Evolutionary conservation across 352 stramenopile species (phyloP), one percentile per base, ranked within the genome.

Genomic region (Aphanomyces astaci): DNA sequence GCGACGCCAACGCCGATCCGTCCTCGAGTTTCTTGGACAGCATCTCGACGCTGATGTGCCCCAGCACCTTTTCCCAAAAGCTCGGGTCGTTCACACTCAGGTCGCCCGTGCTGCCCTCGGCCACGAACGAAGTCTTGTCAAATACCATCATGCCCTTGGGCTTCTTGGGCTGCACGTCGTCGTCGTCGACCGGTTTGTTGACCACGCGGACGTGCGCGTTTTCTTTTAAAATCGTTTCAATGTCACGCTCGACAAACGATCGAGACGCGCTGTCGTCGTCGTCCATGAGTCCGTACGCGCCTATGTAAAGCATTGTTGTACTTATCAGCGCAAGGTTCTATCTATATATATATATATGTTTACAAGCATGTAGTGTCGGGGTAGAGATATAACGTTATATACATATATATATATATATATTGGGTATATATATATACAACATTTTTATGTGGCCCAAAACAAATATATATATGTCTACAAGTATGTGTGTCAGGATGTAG

Each of bases 281-380:
- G 71, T 99, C 92, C 78, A 97, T 97, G 56, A 99, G 92, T 24
- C 98, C 96, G 72, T 99, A 99, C 45, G 97, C 97, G 30, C 97
- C 51, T 59, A 59, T n/a, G n/a, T n/a, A n/a, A n/a, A n/a, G n/a
- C n/a, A n/a, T n/a, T n/a, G n/a, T n/a, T n/a, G n/a, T n/a, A n/a
- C n/a, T n/a, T n/a, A n/a, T n/a, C n/a, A n/a, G n/a, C n/a, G n/a
- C n/a, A n/a, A n/a, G n/a, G n/a, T n/a, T n/a, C n/a, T n/a, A n/a
- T n/a, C n/a, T n/a, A n/a, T n/a, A n/a, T n/a, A n/a, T n/a, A n/a
- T n/a, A n/a, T n/a, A n/a, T n/a, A n/a, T n/a, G n/a, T n/a, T n/a
- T n/a, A n/a, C n/a, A n/a, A n/a, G n/a, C n/a, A n/a, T n/a, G n/a
- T n/a, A n/a, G n/a, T n/a, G n/a, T n/a, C n/a, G n/a, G n/a, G n/a